Evolutionary conservation across 2,329 filamentous ascomycete genomes (phyloP), one percentile per base, ranked within the genome.

Genomic region (Didymella lethalis): DNA sequence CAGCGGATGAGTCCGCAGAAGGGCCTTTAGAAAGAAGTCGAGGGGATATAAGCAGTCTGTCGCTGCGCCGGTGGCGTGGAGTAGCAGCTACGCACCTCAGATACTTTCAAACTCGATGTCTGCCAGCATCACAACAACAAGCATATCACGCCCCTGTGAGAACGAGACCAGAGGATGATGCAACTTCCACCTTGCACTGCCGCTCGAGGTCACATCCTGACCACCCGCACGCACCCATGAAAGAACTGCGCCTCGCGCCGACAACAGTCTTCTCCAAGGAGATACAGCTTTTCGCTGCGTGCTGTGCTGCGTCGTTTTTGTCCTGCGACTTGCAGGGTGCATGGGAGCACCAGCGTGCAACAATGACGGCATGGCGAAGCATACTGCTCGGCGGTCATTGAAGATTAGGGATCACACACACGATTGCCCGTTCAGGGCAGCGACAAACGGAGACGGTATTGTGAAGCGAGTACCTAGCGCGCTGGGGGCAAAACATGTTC

Each of bases 1-100:
- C 63, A 56, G 55, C 51, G 51, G 64, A 59, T 59, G 65, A 63
- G 65, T 64, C 71, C 69, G 72, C 58, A 75, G 67, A 75, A 72
- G 72, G 73, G 68, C 73, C 74, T 75, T 75, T 71, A 65, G 36
- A 25, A 48, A 50, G 50, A 53, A 12, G 46, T 54, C 47, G 55
- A 53, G 60, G 62, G 57, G 59, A 71, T 73, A 72, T 74, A 75
- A 71, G 62, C 64, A 57, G 59, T 57, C 20, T 50, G 65, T 64
- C 64, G 64, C 67, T 61, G 60, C 52, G 20, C 50, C 26, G 41
- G 12, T 41, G 50, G 52, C 28, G 34, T 29, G 32, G 56, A 50
- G 28, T 20, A 41, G 32, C 40, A 18, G 36, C 23, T 38, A 28
- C 25, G 18, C 20, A 46, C 32, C 25, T 51, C 50, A 34, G 41